A percentile compares a stretch with the other conserved stretches of the same genome.
Conservation (phyloP, 2,329 filamentous ascomycete genomes). For the Didymella exigua region DNA sequence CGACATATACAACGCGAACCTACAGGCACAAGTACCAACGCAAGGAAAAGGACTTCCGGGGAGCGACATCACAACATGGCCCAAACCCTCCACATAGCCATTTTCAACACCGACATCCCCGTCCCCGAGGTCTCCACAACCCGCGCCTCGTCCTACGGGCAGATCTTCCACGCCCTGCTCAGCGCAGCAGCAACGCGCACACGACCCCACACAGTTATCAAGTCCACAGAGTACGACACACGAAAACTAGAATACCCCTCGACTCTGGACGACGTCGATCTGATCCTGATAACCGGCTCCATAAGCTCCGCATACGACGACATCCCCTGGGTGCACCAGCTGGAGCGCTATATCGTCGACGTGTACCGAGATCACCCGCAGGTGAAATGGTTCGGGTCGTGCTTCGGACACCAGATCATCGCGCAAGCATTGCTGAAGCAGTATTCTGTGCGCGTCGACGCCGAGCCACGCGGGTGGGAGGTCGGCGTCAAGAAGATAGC, state of each 20-base stretch:
- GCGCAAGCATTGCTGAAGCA: constrained; percentile 47
- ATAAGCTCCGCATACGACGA: constrained; percentile 40
- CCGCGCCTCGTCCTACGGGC: constrained; percentile 34
- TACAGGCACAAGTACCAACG: neutral
- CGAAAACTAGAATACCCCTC: constrained; percentile 45
- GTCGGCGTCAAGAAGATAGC: constrained; percentile 33
- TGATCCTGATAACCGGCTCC: constrained; percentile 51
- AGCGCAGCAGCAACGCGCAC: constrained; percentile 21
- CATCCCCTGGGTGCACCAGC: constrained; percentile 31
- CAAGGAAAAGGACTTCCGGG: too few relatives aligned
- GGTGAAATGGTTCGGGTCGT: constrained; percentile 52
- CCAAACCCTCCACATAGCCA: constrained; percentile 23
- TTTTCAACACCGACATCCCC: constrained; percentile 42
- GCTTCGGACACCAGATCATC: constrained; percentile 53
- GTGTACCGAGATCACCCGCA: constrained; percentile 37
- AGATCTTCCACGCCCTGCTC: constrained; percentile 38
- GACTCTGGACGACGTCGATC: constrained; percentile 39
- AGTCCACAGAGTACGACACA: constrained; percentile 47
- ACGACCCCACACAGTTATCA: constrained; percentile 19
- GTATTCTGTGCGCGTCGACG: constrained; percentile 34
- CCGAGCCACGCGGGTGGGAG: constrained; percentile 36
- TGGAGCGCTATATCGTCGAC: constrained; percentile 39
- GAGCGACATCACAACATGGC: neutral
- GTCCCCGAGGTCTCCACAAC: constrained; percentile 29
- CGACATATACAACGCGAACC: neutral